A percentile compares a stretch with the other conserved stretches of the same genome.
Conservation (phyloP, 768 basidiomycete genomes). For the Kwoniella europaea region DNA sequence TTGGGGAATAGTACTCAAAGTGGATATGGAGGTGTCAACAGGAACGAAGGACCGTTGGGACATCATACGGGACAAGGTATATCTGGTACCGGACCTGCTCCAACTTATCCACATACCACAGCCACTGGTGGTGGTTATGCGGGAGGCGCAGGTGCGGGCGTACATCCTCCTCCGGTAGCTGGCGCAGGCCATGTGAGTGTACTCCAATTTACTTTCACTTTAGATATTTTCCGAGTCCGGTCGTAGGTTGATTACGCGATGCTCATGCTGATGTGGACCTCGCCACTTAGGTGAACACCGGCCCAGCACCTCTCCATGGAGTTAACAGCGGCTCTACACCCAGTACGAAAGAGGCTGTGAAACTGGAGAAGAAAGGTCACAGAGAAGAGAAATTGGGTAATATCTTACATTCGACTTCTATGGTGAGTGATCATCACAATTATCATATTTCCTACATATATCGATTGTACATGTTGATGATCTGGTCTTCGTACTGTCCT, state of each 20-base stretch:
- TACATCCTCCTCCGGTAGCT: conserved; percentile 2
- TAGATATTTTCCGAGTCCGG: too few species aligned
- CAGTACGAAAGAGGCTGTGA: conserved; percentile 22
- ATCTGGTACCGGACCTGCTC: conserved; percentile 10
- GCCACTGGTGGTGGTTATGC: neutral
- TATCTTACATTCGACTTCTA: conserved; percentile 22
- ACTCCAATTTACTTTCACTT: neutral
- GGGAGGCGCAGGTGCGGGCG: neutral
- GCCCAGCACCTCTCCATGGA: conserved; percentile 22
- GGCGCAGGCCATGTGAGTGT: conserved; percentile 16
- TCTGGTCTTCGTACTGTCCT: neutral
- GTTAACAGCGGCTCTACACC: conserved; percentile 12
- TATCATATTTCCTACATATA: neutral
- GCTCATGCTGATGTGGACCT: too few species aligned
- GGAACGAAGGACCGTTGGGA: conserved; percentile 4
- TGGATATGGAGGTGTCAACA: conserved; percentile 6
- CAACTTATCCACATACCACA: neutral
- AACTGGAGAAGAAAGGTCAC: conserved; percentile 31
- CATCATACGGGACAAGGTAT: conserved; percentile 7
- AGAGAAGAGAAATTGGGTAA: conserved; percentile 26
- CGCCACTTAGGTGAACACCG: conserved; percentile 13
- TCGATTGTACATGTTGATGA: neutral
- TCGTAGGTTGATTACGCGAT: too few species aligned
- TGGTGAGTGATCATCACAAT: conserved; percentile 16
- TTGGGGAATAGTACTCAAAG: neutral